Conservation (phyloP, 225 moss, liverwort and hornwort genomes). For the Lunularia cruciata region DNA sequence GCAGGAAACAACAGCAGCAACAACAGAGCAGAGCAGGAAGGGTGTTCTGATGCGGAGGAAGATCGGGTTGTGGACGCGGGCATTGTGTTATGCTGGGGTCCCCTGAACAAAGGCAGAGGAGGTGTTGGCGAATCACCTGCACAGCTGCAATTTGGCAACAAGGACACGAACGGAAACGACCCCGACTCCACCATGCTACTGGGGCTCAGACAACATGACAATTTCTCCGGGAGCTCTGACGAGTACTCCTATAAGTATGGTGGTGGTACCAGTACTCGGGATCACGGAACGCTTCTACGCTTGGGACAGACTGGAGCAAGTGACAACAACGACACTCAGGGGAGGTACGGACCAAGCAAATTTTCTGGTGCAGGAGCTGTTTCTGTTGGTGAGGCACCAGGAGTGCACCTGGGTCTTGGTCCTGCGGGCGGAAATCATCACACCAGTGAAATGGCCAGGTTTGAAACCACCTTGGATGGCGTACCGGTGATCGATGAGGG, state of each 20-base stretch:
- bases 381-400: conserved; percentile 12
- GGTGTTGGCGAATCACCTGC: conserved; percentile 17
- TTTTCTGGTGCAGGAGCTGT: not conserved
- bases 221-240: conserved; percentile 31
- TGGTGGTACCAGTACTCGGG: not conserved
- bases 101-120: conserved; percentile 26
- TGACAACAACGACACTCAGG: not conserved
- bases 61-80: conserved; percentile 32
- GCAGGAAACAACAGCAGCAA: not conserved
- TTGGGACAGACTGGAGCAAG: conserved; percentile 36
- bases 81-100: conserved; percentile 39
- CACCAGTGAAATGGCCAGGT: conserved; percentile 25
- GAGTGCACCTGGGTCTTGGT: conserved; percentile 56
- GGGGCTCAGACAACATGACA: conserved; percentile 30
- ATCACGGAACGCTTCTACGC: conserved; percentile 34
- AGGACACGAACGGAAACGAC: not conserved
- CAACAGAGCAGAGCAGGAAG: conserved; percentile 36
- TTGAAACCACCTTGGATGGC: conserved; percentile 39
- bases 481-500: conserved; percentile 94
- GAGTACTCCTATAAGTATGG: conserved; percentile 18
- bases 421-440: conserved; percentile 35
- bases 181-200: conserved; percentile 22
- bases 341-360: conserved; percentile 11
- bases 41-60: conserved; percentile 50
- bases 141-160: conserved; percentile 7